A percentile compares a stretch with the other conserved stretches of the same genome.
Evolutionary conservation across 805 yeast species (phyloP).

Genomic region (Wickerhamomyces canadensis): DNA sequence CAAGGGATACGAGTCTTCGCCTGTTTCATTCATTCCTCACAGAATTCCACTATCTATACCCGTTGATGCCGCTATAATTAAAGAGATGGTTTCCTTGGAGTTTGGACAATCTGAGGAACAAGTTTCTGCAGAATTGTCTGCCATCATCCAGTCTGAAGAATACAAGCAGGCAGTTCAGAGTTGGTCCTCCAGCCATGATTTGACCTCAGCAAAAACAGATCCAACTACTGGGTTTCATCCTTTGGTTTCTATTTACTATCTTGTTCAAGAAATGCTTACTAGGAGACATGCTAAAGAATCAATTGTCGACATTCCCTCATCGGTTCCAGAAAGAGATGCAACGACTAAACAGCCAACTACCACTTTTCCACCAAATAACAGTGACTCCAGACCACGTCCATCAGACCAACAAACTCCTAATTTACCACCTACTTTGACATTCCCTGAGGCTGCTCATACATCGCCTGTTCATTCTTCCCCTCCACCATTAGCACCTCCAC

Average conservation of each 20-base stretch:
- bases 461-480: slow-evolving; percentile 42
- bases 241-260: slow-evolving; percentile 74
- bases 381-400: slow-evolving; percentile 5
- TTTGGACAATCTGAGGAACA: slow-evolving; percentile 62
- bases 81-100: slow-evolving; percentile 73
- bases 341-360: background rate
- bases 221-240: slow-evolving; percentile 91
- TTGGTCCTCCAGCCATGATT: slow-evolving; percentile 40
- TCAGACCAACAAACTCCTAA: slow-evolving; percentile 27
- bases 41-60: slow-evolving; percentile 73
- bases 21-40: slow-evolving; percentile 67
- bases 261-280: slow-evolving; percentile 78
- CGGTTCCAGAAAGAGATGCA: slow-evolving; percentile 14
- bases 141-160: slow-evolving; percentile 54
- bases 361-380: background rate
- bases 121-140: slow-evolving; percentile 48
- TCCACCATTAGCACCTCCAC: slow-evolving; percentile 35
- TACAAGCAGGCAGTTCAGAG: slow-evolving; percentile 57
- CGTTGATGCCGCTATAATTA: slow-evolving; percentile 58
- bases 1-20: slow-evolving; percentile 74
- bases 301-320: slow-evolving; percentile 25
- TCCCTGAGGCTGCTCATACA: slow-evolving; percentile 45
- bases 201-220: slow-evolving; percentile 19
- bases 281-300: slow-evolving; percentile 59
- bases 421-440: slow-evolving; percentile 36